Base-by-base conservation (phyloP, 164 flowering plant genomes). In the Paratinospora sagittata region DNA sequence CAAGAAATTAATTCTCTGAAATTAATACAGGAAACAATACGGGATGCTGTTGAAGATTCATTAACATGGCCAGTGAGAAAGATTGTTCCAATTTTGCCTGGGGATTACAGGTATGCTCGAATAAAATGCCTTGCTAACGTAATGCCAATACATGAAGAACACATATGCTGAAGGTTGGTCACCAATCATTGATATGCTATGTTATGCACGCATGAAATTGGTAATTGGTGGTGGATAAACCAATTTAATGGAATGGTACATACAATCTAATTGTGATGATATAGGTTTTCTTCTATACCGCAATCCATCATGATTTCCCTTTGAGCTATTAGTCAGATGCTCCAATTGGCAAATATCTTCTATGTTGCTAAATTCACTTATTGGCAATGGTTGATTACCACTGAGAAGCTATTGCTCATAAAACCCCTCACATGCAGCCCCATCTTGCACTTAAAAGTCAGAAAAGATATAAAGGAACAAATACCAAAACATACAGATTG, bases 51-150 rank as follows among this genome's bases (percentile, higher is more conserved):
- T 73, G 99, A 92, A 84, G 99, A 95, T 80, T 87, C 97, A 37
- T 79, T 95, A 67, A 89, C 85, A 26, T 95, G 98, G 99, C 99
- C 99, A 37, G 97, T 91, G 71, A 82, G 99, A 27, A 92, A 95
- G 81, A 78, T 95, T 72, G 74, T 95, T 75, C 97, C 98, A 66
- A 95, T 95, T 77, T 71, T 95, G 82, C 98, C 98, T 69, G 98
- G 98, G 73, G 98, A 95, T 81, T 95, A 95, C 68, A 90, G 99
- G 99, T 92, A 84, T 67, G 68, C 63, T 58, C 30, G 10, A 17
- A 14, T 65, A 36, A 65, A 37, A 65, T 17, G 9, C 41, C n/a
- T 17, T 55, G 61, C 8, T 23, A 55, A 10, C 14, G 14, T 43
- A 43, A 2, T 43, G 13, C 14, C 12, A 43, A 43, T 43, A 12